phyloP scores from a whole-genome alignment of 2,329 filamentous ascomycete genomes.

The Fusarium sp. region DNA sequence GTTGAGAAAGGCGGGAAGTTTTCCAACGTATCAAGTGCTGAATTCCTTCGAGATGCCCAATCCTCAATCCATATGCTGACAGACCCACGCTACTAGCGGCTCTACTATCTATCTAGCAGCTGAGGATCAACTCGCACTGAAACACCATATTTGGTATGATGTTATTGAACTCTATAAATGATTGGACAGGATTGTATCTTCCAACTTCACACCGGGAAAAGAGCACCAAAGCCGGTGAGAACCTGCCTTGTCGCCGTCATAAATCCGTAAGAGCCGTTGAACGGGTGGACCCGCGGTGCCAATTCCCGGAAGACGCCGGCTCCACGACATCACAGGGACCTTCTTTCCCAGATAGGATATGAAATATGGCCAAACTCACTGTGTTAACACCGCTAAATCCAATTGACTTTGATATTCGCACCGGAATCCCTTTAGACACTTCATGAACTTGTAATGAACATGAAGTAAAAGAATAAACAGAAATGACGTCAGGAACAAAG shows the following conservation, averaged over 20 bases:
- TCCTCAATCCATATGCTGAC: neutral
- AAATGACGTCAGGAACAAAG: slow-evolving; percentile 49
- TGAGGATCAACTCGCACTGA: neutral
- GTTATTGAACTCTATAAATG: neutral
- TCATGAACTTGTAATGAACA: neutral
- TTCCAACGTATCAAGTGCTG: neutral
- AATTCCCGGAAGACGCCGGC: slow-evolving; percentile 24
- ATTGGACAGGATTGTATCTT: slow-evolving; percentile 15
- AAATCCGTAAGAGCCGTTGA: slow-evolving; percentile 22
- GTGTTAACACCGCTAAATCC: neutral
- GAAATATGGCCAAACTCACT: neutral
- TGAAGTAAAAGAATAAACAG: neutral
- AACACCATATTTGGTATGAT: neutral
- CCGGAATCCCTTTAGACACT: neutral
- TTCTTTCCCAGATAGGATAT: slow-evolving; percentile 14
- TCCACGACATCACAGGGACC: slow-evolving; percentile 21
- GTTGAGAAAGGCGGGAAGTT: slow-evolving; percentile 4
- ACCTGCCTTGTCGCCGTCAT: slow-evolving; percentile 21
- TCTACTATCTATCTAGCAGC: neutral
- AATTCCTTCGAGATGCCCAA: neutral
- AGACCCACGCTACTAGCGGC: neutral
- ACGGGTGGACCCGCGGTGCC: slow-evolving; percentile 15
- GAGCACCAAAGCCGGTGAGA: slow-evolving; percentile 15
- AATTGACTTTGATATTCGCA: neutral
- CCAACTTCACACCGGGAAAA: neutral